Evolutionary conservation across 1,284 basidiomycete genomes (phyloP), one percentile per base, ranked within the genome.

Genomic region (Pascua guehoae): DNA sequence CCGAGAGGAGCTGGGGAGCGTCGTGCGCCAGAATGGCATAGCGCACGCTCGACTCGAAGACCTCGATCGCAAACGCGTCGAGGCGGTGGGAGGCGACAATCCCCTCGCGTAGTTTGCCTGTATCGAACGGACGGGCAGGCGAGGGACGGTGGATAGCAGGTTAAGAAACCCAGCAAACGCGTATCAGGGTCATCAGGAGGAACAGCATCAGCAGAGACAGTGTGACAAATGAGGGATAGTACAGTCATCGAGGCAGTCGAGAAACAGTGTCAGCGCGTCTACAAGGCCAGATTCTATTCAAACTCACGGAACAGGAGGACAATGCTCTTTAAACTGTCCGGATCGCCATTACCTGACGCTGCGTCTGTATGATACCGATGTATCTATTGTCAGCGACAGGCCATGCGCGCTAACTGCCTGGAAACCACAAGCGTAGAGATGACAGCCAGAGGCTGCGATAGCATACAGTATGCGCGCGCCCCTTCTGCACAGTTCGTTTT

Each of bases 31-130:
- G 61, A n/a, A 75, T 64, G 4, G 72, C 64, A 37, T 69, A 64
- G 12, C 61, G 61, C 5, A 68, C 72, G 7, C 73, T 75, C 10
- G 68, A 60, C 53, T 77, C 74, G 57, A 76, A 77, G 4, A 73
- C 74, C 61, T 75, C 68, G 7, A 76, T 65, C 1, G 76, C 72
- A 49, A 78, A 78, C 0, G 15, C 49, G 61, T 77, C 76, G 4
- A 69, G 58, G 12, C 76, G 62, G 17, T 62, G 49, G 11, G 70
- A 69, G 9, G 76, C 75, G 8, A 76, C 66, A 0, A 78, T 67
- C 0, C 76, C 76, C 62, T 78, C 76, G 40, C 76, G 60, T 16
- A 78, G 61, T 57, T 78, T 78, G 15, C 75, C 74, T 76, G 47
- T 3, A 9, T 2, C 36, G 12, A 48, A 39, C 11, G 36, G 1